Base-by-base conservation (phyloP, 2,329 filamentous ascomycete genomes). In the Nakataea oryzae region DNA sequence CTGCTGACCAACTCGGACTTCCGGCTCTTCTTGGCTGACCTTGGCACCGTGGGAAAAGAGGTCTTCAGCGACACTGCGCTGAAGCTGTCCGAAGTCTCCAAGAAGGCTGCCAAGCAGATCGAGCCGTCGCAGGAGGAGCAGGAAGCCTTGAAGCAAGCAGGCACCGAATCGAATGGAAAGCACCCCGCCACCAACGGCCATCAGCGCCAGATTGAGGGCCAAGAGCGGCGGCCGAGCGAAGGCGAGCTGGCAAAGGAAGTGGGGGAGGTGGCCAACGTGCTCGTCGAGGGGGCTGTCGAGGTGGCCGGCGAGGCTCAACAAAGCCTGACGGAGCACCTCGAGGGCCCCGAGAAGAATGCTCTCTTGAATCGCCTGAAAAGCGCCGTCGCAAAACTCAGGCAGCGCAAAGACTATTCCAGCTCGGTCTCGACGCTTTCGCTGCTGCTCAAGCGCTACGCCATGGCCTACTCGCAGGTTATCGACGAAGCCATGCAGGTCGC, bases 1-100 rank as follows among this genome's bases (percentile, higher is more conserved):
- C 82, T 97, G 0, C 78, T 97, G 56, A 91, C 90, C 17, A 97
- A 97, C 71, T 86, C 89, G 0, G 92, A 97, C 69, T 97, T 97
- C 72, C 87, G 93, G 54, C 80, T 93, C 8, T 92, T 97, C 68
- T 78, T 97, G 57, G 85, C 87, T 13, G 93, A 97, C 69, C 75
- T 96, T 54, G 86, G 86, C 57, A 86, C 87, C 0, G 83, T 97
- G 58, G 89, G 88, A 14, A 86, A 89, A 55, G 89, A 96, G 70
- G 87, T 97, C 0, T 92, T 97, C 71, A 86, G 86, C 60, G 93
- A 97, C 68, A 92, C 92, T 3, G 91, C 92, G 0, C 87, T 91
- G 64, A 88, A 89, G 0, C 72, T 96, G 7, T 90, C 92, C 0
- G 81, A 86, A 21, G 89, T 87, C 1, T 91, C 93, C 0, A 84